These are phyloP conservation scores for Hypoxylon sp. DNA, from an alignment of 2,329 filamentous ascomycete genomes.

Conservation along the genomic window DNA sequence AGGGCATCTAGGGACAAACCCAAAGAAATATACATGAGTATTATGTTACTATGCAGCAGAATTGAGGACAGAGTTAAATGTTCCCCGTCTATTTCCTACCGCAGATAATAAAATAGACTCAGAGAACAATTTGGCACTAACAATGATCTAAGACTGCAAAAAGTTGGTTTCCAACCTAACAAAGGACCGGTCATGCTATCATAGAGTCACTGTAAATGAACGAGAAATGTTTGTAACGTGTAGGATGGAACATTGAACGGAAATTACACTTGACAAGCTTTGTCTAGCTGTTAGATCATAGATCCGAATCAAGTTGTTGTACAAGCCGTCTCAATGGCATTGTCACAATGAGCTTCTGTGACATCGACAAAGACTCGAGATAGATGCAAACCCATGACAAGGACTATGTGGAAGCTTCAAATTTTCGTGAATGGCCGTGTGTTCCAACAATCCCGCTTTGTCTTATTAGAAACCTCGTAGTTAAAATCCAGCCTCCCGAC, in stretches of 20 bases:
- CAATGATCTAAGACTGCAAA: not conserved
- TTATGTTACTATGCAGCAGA: not conserved
- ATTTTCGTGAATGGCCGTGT: not conserved
- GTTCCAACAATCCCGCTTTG: slow-evolving; percentile 5
- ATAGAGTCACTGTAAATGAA: not conserved
- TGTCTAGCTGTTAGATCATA: not conserved
- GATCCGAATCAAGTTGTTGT: not conserved
- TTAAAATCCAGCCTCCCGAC: not conserved
- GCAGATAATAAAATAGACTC: not conserved
- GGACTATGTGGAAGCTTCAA: not conserved
- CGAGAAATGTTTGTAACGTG: not conserved
- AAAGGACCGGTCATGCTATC: not conserved
- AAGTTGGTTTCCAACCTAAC: not conserved
- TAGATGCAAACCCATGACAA: not conserved
- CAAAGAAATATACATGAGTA: not conserved
- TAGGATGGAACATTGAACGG: not conserved
- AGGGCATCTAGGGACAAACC: not conserved
- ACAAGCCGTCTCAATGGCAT: not conserved
- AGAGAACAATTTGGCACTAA: not conserved
- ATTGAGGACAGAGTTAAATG: not conserved
- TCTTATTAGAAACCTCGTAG: slow-evolving; percentile 1
- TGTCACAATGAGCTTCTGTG: slow-evolving; percentile 16
- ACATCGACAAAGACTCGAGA: not conserved
- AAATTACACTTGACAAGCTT: not conserved
- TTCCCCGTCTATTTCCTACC: not conserved